Conservation (phyloP, 768 basidiomycete species). For the Mycena galopus region DNA sequence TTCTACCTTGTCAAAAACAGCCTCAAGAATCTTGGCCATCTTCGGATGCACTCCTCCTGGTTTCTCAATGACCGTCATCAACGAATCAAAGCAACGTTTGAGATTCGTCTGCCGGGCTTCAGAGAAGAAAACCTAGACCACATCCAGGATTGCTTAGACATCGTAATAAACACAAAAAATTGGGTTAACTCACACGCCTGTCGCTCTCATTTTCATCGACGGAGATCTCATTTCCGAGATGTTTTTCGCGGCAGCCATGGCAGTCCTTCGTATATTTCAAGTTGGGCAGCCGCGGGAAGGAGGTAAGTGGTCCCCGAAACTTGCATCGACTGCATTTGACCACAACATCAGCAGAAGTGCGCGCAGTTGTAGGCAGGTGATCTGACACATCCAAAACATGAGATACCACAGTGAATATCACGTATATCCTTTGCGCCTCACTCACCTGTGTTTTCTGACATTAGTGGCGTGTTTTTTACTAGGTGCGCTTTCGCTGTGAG, state of each 20-base stretch:
- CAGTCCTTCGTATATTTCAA: neutral
- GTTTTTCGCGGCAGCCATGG: neutral
- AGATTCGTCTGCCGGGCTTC: neutral
- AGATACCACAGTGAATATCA: neutral
- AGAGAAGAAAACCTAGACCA: neutral
- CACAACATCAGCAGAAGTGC: neutral
- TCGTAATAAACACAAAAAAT: neutral
- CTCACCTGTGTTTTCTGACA: neutral
- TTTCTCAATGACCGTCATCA: neutral
- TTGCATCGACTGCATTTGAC: neutral
- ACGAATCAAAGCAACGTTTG: neutral
- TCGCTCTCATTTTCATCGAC: neutral
- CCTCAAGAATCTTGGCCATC: neutral
- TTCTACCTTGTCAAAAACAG: neutral
- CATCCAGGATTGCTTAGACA: neutral
- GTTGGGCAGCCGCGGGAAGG: neutral
- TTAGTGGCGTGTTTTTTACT: neutral
- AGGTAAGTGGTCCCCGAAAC: neutral
- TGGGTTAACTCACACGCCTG: neutral
- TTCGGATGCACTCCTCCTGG: neutral
- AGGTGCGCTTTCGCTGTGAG: too few species aligned
- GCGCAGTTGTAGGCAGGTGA: neutral
- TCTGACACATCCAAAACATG: neutral
- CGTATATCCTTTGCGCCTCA: neutral
- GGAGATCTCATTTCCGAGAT: neutral